Percentiles rank a stretch among this genome's conserved stretches.
phyloP scores from a whole-genome alignment of 805 yeast genomes.

The Saccharomycopsis sp. region DNA sequence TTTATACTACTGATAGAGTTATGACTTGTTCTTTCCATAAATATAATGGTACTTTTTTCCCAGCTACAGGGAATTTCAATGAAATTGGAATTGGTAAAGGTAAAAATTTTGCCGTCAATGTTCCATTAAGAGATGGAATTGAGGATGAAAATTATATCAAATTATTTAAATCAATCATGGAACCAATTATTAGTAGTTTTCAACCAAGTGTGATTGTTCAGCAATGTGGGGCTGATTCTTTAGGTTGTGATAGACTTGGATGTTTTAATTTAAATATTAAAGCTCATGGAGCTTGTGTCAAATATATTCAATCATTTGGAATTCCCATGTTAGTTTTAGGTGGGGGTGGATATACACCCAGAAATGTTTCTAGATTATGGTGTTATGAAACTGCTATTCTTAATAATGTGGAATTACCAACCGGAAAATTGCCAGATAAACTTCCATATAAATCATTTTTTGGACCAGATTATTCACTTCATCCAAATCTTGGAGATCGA shows the following conservation, averaged over 20 bases:
- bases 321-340: conserved; percentile 87
- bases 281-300: conserved; percentile 95
- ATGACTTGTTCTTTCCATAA: conserved; percentile 88
- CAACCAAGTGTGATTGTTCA: conserved; percentile 91
- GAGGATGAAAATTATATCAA: conserved; percentile 80
- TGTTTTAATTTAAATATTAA: conserved; percentile 85
- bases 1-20: conserved; percentile 83
- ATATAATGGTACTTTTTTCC: conserved; percentile 87
- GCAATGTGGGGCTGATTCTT: conserved; percentile 96
- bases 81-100: conserved; percentile 88
- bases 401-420: conserved; percentile 49
- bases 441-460: conserved; percentile 75
- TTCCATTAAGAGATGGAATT: conserved; percentile 90
- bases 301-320: conserved; percentile 78
- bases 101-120: conserved; percentile 77
- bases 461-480: conserved; percentile 85
- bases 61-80: conserved; percentile 91
- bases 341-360: conserved; percentile 97
- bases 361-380: conserved; percentile 93
- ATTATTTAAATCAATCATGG: conserved; percentile 74
- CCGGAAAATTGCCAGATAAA: conserved; percentile 48
- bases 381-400: conserved; percentile 83
- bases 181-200: conserved; percentile 82
- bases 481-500: conserved; percentile 70
- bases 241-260: conserved; percentile 88